Evolutionary conservation across 2,329 filamentous ascomycete genomes (phyloP).

Genomic region (Microascus cirrosus): DNA sequence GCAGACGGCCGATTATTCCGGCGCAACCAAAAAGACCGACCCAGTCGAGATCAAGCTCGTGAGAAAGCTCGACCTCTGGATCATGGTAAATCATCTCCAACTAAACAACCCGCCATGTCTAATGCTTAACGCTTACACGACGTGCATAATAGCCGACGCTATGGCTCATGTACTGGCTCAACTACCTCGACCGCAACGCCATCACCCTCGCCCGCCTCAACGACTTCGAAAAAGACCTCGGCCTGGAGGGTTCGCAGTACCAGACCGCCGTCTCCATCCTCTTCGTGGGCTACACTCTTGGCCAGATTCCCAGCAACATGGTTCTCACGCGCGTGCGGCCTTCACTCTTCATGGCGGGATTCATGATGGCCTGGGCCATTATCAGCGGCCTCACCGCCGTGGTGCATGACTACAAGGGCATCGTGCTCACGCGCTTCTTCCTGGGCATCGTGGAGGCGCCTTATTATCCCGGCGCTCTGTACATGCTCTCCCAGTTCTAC

Average conservation of each 20-base stretch:
- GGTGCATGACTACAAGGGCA: constrained; percentile 20
- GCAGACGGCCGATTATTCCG: background rate
- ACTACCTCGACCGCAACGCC: constrained; percentile 31
- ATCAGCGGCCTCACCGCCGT: constrained; percentile 23
- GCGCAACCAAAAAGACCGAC: background rate
- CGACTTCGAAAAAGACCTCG: constrained; percentile 33
- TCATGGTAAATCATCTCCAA: background rate
- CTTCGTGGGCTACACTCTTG: constrained; percentile 30
- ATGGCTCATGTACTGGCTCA: constrained; percentile 27
- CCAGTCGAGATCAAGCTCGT: background rate
- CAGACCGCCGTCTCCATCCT: constrained; percentile 29
- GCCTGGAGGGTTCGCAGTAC: constrained; percentile 44
- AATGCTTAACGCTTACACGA: background rate
- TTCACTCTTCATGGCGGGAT: constrained; percentile 26
- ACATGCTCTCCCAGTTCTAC: constrained; percentile 37
- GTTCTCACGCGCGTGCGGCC: constrained; percentile 27
- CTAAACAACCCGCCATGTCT: background rate
- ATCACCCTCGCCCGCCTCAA: constrained; percentile 34
- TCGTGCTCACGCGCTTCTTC: constrained; percentile 24
- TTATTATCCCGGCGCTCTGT: constrained; percentile 23
- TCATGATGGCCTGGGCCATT: constrained; percentile 28
- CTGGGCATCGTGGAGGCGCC: constrained; percentile 23
- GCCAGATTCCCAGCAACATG: constrained; percentile 31
- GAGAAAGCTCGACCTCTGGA: constrained; percentile 4
- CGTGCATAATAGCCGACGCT: background rate